These are phyloP conservation scores for Psilocybe mexicana DNA, from an alignment of 1,284 basidiomycete species.

Conservation along the genomic window DNA sequence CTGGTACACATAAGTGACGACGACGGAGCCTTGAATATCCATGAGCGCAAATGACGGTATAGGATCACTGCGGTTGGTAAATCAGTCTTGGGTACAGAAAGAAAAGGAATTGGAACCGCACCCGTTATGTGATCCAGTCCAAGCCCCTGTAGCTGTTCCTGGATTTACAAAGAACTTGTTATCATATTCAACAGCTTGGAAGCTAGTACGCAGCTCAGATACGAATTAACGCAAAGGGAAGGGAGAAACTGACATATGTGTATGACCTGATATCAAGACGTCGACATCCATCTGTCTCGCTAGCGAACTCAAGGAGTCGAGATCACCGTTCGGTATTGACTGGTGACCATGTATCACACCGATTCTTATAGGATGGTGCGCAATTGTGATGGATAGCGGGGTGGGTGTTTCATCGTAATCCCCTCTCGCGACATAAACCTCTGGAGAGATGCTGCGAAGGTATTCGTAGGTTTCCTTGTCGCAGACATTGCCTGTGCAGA, in stretches of 20 bases:
- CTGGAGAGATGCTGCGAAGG: slow-evolving; percentile 93
- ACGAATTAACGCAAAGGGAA: neutral
- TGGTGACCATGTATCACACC: slow-evolving; percentile 96
- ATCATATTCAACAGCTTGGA: slow-evolving; percentile 92
- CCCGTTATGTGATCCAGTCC: slow-evolving; percentile 79
- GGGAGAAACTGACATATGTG: slow-evolving; percentile 75
- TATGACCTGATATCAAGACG: slow-evolving; percentile 91
- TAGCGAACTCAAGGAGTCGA: slow-evolving; percentile 84
- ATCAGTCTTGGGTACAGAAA: neutral
- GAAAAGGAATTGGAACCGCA: slow-evolving; percentile 14
- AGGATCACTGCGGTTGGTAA: slow-evolving; percentile 36
- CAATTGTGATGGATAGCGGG: slow-evolving; percentile 82
- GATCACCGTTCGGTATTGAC: slow-evolving; percentile 88
- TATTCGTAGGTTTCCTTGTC: slow-evolving; percentile 98
- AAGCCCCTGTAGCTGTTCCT: slow-evolving; percentile 93
- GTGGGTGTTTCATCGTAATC: slow-evolving; percentile 91
- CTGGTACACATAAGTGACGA: slow-evolving; percentile 96
- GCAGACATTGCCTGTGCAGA: slow-evolving; percentile 97
- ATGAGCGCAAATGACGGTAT: slow-evolving; percentile 84
- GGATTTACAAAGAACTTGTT: slow-evolving; percentile 96
- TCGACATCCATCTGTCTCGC: slow-evolving; percentile 98
- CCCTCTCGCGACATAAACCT: slow-evolving; percentile 90
- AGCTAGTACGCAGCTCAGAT: slow-evolving; percentile 51
- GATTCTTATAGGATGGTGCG: slow-evolving; percentile 88
- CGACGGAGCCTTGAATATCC: slow-evolving; percentile 93